Conservation (phyloP, 179 eudicot species). For the Vitellaria paradoxa region DNA sequence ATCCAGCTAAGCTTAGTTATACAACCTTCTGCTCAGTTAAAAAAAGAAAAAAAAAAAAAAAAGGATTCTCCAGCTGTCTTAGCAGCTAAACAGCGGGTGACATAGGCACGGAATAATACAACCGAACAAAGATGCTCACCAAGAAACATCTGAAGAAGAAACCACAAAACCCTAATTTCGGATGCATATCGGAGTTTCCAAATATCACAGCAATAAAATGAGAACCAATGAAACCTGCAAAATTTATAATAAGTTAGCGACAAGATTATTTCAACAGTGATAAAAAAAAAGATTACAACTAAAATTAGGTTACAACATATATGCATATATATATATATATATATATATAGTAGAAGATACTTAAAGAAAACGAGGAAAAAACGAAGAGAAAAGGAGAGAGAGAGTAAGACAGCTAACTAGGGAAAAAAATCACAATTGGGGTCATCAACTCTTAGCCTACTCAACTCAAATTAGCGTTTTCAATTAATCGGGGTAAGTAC, state of each 20-base stretch:
- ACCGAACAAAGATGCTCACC: slow-evolving; percentile 1
- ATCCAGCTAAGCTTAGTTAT: background rate
- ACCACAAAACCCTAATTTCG: slow-evolving; percentile 11
- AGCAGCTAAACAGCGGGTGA: slow-evolving; percentile 3
- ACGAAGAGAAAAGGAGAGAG: no score
- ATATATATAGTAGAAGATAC: no score
- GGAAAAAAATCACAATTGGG: no score
- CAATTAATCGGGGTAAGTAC: no score
- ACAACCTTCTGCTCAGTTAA: background rate
- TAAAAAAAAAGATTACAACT: background rate
- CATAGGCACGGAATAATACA: background rate
- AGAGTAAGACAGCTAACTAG: no score
- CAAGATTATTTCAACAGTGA: slow-evolving; percentile 1
- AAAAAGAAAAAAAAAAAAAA: background rate
- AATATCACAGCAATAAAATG: background rate
- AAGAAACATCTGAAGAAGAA: background rate
- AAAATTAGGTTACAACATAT: no score
- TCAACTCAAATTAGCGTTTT: no score
- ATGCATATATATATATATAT: no score
- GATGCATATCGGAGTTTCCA: background rate
- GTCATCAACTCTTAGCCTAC: no score
- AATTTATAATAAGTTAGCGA: background rate
- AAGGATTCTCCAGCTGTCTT: background rate
- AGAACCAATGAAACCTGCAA: slow-evolving; percentile 8
- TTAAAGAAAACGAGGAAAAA: no score